Conservation (phyloP, 225 moss, liverwort and hornwort species). For the Polytrichum formosum region DNA sequence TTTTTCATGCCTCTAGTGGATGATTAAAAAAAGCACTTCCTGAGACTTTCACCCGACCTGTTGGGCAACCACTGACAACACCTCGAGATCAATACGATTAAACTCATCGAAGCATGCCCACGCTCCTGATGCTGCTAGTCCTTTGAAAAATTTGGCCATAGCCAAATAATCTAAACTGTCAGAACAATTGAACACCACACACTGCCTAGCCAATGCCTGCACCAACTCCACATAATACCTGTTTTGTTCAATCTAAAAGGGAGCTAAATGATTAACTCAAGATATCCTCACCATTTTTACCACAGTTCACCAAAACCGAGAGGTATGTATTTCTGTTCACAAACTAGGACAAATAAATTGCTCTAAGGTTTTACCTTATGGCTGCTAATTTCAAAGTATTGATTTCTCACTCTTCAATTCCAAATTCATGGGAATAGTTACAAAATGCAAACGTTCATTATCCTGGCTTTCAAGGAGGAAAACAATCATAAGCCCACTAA, state of each 20-base stretch:
- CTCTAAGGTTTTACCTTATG: too few species aligned
- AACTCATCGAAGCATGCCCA: slow-evolving; percentile 98
- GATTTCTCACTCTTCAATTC: too few species aligned
- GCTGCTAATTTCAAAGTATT: too few species aligned
- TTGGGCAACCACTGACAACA: slow-evolving; percentile 85
- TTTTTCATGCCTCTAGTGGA: slow-evolving; percentile 35
- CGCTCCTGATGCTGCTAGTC: slow-evolving; percentile 71
- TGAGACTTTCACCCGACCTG: slow-evolving; percentile 35
- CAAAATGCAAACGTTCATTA: too few species aligned
- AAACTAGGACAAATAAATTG: too few species aligned
- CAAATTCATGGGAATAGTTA: too few species aligned
- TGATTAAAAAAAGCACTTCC: slow-evolving; percentile 24
- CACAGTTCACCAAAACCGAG: too few species aligned
- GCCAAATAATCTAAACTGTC: slow-evolving; percentile 83
- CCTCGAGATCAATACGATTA: slow-evolving; percentile 89
- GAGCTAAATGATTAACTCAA: background rate
- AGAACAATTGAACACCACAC: slow-evolving; percentile 93
- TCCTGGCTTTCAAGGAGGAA: too few species aligned
- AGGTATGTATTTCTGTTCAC: too few species aligned
- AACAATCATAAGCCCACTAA: background rate
- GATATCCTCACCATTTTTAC: too few species aligned
- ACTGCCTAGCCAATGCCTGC: slow-evolving; percentile 82
- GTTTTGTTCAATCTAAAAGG: too few species aligned
- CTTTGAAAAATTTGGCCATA: slow-evolving; percentile 94
- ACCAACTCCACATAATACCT: background rate